Base-by-base conservation (phyloP, 805 yeast genomes). In the Cyberlindnera euphorbiiphila region DNA sequence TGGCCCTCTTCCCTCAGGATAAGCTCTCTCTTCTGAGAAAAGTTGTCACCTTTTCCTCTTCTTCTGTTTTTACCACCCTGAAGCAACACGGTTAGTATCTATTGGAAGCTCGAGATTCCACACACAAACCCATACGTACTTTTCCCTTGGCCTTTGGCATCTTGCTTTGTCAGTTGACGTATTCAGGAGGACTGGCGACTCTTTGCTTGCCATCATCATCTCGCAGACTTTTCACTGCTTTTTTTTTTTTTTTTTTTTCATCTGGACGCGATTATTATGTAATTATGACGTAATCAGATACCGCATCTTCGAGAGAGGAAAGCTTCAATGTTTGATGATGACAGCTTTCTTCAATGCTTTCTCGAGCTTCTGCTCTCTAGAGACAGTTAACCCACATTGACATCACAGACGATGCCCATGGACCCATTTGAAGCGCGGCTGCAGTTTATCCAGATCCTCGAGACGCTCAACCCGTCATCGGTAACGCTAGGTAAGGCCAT, bases 1-100 rank as follows among this genome's bases (percentile, higher is more conserved):
- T 93, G 98, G 42, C 95, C 95, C 57, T 93, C 99, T 48, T 93
- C 99, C 58, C 81, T 87, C 64, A 74, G 77, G 61, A 80, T 76
- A 54, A 93, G 76, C 63, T 93, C 99, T 71, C 99, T 86, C 74
- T 93, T 93, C 68, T 87, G 89, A 48, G 83, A 80, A 43, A 76
- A 82, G 65, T 80, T 78, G 62, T 83, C 96, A 66, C 89, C 89
- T 91, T 93, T 93, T 66, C 98, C 98, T 78, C 97, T 85, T 76
- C 98, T 72, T 63, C 81, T 91, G 70, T 86, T 83, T 68, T 85
- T 85, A 67, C 94, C 94, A 66, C 94, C 93, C 46, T 45, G 25
- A 15, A 4, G 20, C 11, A 20, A 3, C 11, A 7, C 13, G 22
- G 47, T 61, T 72, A 67, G 43, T 37, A 13, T 12, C 15, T 12